Percentiles rank a stretch among this genome's conserved stretches.
Evolutionary conservation across 768 basidiomycete species (phyloP).

Genomic region (Cytidiella melzeri): DNA sequence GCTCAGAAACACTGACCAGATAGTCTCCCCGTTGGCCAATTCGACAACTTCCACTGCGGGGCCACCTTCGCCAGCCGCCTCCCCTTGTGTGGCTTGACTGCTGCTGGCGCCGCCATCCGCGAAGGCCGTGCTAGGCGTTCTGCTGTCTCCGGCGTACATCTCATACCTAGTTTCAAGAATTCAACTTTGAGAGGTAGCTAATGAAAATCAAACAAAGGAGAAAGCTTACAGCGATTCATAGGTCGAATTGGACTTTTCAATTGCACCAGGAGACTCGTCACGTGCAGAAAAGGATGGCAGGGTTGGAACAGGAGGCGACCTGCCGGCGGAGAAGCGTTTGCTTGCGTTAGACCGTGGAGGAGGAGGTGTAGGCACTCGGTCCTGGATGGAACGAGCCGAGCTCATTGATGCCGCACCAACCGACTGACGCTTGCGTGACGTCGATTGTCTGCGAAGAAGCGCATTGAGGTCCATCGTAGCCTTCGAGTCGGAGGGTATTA

Average conservation of each 20-base stretch:
- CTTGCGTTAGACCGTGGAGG: conserved; percentile 52
- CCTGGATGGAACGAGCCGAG: conserved; percentile 71
- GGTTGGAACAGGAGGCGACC: conserved; percentile 64
- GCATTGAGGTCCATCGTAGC: conserved; percentile 51
- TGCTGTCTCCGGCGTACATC: conserved; percentile 65
- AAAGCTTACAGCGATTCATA: conserved; percentile 71
- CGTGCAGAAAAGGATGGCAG: conserved; percentile 45
- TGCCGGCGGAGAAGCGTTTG: conserved; percentile 62
- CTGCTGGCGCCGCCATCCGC: conserved; percentile 28
- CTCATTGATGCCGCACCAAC: conserved; percentile 49
- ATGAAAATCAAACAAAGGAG: conserved; percentile 11
- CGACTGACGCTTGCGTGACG: conserved; percentile 49
- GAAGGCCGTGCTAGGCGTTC: conserved; percentile 27
- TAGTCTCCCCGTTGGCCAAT: conserved; percentile 81
- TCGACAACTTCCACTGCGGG: conserved; percentile 77
- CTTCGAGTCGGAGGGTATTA: conserved; percentile 65
- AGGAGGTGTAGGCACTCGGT: conserved; percentile 82
- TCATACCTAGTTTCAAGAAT: conserved; percentile 52
- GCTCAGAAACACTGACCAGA: conserved; percentile 51
- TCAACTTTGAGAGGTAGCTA: conserved; percentile 6
- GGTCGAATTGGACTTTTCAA: conserved; percentile 63
- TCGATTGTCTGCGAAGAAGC: conserved; percentile 49
- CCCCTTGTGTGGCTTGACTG: conserved; percentile 16
- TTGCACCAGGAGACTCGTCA: conserved; percentile 32
- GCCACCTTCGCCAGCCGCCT: conserved; percentile 30